Conservation (phyloP, 192 early-diverging fungal genomes). For the Ambispora gerdemannii region DNA sequence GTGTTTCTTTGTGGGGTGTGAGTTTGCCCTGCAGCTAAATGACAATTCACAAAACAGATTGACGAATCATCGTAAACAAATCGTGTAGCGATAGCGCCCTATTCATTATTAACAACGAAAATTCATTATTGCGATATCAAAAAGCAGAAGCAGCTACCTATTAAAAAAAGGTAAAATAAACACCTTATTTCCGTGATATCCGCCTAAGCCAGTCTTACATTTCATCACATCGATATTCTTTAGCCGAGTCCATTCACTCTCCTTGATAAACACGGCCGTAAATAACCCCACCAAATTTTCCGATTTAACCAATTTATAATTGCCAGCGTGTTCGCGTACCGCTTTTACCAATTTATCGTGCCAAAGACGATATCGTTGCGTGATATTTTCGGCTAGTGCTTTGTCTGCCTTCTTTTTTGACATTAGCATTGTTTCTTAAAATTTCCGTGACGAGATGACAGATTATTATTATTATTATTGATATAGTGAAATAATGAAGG, state of each 20-base stretch:
- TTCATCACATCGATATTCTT: conserved; percentile 62
- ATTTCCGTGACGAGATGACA: too few species aligned
- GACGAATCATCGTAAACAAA: conserved; percentile 76
- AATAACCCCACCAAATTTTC: conserved; percentile 90
- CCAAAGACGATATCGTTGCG: conserved; percentile 80
- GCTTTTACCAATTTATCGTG: conserved; percentile 65
- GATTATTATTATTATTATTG: too few species aligned
- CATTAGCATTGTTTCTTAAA: conserved; percentile 57
- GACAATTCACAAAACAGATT: conserved; percentile 82
- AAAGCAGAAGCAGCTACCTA: background rate
- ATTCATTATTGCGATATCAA: background rate
- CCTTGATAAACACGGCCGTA: conserved; percentile 78
- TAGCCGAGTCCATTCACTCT: conserved; percentile 48
- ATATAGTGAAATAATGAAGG: too few species aligned
- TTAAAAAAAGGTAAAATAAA: background rate
- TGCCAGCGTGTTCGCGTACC: conserved; percentile 51
- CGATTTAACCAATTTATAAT: conserved; percentile 65
- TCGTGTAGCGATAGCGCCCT: conserved; percentile 76
- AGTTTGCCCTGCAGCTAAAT: conserved; percentile 82
- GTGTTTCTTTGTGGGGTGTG: conserved; percentile 70
- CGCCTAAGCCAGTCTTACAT: conserved; percentile 87
- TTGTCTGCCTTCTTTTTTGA: conserved; percentile 56
- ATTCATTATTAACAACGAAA: conserved; percentile 7
- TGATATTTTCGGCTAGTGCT: conserved; percentile 49
- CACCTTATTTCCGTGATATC: conserved; percentile 89